Conservation (phyloP, 805 yeast species). For the Schwanniomyces pseudopolymorphus region DNA sequence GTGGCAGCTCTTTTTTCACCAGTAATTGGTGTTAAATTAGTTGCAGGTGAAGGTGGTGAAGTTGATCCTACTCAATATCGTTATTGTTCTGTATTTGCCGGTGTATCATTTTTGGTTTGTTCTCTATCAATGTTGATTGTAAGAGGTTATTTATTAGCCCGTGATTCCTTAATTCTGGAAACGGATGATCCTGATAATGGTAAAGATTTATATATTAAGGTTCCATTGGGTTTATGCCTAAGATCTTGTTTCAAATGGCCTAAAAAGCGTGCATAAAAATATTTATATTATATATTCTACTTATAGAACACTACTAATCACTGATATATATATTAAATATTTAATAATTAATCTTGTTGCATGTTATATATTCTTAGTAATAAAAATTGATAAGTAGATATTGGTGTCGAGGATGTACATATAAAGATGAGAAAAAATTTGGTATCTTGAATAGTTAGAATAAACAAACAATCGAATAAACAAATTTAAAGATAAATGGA, state of each 20-base stretch:
- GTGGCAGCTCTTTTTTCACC: constrained; percentile 56
- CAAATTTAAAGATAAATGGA: background rate
- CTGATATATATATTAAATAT: background rate
- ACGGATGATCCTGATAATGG: constrained; percentile 15
- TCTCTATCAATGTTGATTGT: constrained; percentile 41
- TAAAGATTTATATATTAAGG: constrained; percentile 8
- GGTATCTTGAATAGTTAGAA: background rate
- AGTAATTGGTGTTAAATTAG: constrained; percentile 55
- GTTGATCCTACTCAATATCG: constrained; percentile 48
- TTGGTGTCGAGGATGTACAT: background rate
- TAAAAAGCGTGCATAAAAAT: constrained; percentile 3
- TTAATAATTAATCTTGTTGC: background rate
- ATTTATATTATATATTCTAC: background rate
- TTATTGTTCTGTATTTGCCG: constrained; percentile 59
- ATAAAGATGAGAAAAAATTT: background rate
- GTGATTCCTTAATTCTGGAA: constrained; percentile 32
- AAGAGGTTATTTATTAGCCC: constrained; percentile 56
- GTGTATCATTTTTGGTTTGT: constrained; percentile 51
- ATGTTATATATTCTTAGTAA: background rate
- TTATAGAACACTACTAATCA: background rate
- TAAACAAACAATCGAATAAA: background rate
- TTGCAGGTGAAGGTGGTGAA: constrained; percentile 21
- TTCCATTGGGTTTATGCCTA: constrained; percentile 7
- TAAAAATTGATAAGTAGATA: background rate
- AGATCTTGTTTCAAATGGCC: constrained; percentile 8